Percentiles rank a stretch among this genome's conserved stretches.
phyloP scores from a whole-genome alignment of 1,284 basidiomycete species.

The Apiotrichum montevideense region DNA sequence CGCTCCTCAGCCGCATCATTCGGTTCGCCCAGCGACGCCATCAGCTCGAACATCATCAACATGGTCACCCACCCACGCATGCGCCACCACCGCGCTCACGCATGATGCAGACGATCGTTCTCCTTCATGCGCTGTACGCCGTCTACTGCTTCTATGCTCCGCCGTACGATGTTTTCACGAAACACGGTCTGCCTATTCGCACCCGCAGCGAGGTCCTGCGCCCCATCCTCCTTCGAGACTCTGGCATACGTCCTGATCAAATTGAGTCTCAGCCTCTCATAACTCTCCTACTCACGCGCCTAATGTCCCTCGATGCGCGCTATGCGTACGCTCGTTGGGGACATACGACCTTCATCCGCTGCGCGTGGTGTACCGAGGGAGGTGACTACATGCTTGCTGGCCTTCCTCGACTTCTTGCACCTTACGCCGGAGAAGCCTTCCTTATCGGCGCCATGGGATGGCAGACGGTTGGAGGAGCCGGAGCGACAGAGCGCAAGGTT shows the following conservation, averaged over 20 bases:
- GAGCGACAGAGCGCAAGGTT: conserved; percentile 10
- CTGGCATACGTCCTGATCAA: neutral
- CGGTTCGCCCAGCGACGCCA: too few species aligned
- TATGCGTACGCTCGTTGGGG: conserved; percentile 32
- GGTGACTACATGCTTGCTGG: conserved; percentile 27
- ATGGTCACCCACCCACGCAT: neutral
- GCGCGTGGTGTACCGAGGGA: conserved; percentile 30
- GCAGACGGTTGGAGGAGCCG: conserved; percentile 12
- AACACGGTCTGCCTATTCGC: conserved; percentile 20
- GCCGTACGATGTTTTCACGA: conserved; percentile 31
- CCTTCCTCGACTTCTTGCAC: conserved; percentile 19
- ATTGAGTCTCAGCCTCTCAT: conserved; percentile 5
- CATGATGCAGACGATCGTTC: conserved; percentile 12
- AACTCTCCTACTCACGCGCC: conserved; percentile 24
- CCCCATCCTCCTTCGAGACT: neutral
- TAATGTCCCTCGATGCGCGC: conserved; percentile 25
- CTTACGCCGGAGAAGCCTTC: conserved; percentile 22
- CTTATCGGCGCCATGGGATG: conserved; percentile 26
- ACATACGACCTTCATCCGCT: conserved; percentile 23
- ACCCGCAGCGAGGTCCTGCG: conserved; percentile 21
- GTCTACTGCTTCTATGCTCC: conserved; percentile 18
- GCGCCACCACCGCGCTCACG: neutral
- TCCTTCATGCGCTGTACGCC: conserved; percentile 15
- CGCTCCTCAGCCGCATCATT: neutral
- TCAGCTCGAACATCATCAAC: too few species aligned